Percentiles rank a stretch among this genome's conserved stretches.
Conservation (phyloP, 2,329 filamentous ascomycete species). For the Fusarium sp. region DNA sequence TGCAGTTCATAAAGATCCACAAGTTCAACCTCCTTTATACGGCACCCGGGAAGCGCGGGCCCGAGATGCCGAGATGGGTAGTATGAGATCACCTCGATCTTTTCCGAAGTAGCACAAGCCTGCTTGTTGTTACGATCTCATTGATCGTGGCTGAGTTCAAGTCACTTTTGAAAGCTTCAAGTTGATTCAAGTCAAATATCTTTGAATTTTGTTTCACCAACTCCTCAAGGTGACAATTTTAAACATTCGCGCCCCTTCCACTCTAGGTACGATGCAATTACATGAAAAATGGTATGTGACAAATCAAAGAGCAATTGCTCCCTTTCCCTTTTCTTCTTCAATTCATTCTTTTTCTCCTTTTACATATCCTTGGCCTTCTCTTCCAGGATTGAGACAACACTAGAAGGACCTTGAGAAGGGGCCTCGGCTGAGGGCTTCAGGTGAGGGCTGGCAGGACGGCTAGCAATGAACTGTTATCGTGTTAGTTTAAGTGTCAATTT, state of each 20-base stretch:
- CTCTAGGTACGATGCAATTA: conserved; percentile 10
- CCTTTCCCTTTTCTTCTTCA: not conserved
- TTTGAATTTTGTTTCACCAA: not conserved
- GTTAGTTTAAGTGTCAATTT: not conserved
- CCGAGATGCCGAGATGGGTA: not conserved
- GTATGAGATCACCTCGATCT: not conserved
- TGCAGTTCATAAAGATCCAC: not conserved
- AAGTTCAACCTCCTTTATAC: not conserved
- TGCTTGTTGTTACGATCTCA: not conserved
- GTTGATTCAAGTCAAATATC: too few species aligned
- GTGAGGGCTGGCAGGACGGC: conserved; percentile 28
- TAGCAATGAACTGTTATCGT: conserved; percentile 19
- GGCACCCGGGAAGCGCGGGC: not conserved
- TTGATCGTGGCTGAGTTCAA: not conserved
- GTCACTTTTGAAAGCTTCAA: too few species aligned
- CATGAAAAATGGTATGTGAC: not conserved
- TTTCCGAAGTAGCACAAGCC: not conserved
- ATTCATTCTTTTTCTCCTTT: not conserved
- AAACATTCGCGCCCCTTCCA: not conserved
- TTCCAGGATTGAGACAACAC: conserved; percentile 29
- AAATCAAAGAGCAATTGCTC: not conserved
- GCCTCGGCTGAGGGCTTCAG: conserved; percentile 11
- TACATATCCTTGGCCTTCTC: conserved; percentile 37
- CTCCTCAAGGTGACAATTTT: conserved; percentile 9
- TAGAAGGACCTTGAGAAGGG: conserved; percentile 17